Evolutionary conservation across 176 grass and related monocot genomes (phyloP).

Genomic region (Aegilops longissima): DNA sequence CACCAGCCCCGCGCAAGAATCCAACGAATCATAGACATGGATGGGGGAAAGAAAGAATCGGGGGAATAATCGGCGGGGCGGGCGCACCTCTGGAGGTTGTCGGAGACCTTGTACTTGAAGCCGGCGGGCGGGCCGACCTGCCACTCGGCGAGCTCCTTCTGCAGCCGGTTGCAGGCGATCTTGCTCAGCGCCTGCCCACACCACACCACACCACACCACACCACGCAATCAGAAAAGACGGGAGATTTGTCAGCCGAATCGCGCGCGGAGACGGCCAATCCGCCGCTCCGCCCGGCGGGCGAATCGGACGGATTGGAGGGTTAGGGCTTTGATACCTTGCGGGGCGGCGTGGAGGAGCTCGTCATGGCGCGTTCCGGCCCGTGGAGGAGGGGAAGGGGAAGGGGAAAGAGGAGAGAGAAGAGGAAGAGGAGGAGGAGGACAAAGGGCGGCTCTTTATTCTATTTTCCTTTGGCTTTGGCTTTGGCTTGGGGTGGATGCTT

Average conservation of each 20-base stretch:
- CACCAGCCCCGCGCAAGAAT: background rate
- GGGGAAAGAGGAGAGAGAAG: background rate
- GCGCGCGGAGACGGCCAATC: background rate
- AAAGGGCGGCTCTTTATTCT: background rate
- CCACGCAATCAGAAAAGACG: background rate
- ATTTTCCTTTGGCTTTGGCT: background rate
- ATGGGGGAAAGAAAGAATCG: background rate
- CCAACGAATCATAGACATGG: background rate
- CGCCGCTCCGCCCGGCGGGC: background rate
- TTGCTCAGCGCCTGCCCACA: constrained; percentile 83
- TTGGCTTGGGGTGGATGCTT: background rate
- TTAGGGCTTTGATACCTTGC: constrained; percentile 34
- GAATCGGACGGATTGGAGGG: constrained; percentile 26
- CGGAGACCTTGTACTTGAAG: constrained; percentile 82
- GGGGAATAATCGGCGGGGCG: background rate
- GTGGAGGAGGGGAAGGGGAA: background rate
- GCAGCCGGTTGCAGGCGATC: constrained; percentile 92
- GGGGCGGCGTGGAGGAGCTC: constrained; percentile 53
- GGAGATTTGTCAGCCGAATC: constrained; percentile 10
- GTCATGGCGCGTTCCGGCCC: constrained; percentile 38
- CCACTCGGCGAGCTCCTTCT: constrained; percentile 94
- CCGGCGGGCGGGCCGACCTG: constrained; percentile 68
- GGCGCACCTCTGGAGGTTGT: constrained; percentile 78
- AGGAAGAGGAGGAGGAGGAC: too few relatives aligned
- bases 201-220: background rate